Evolutionary conservation across 192 early-diverging fungal species (phyloP), one percentile per base, ranked within the genome.

Genomic region (Coemansia brasiliensis): DNA sequence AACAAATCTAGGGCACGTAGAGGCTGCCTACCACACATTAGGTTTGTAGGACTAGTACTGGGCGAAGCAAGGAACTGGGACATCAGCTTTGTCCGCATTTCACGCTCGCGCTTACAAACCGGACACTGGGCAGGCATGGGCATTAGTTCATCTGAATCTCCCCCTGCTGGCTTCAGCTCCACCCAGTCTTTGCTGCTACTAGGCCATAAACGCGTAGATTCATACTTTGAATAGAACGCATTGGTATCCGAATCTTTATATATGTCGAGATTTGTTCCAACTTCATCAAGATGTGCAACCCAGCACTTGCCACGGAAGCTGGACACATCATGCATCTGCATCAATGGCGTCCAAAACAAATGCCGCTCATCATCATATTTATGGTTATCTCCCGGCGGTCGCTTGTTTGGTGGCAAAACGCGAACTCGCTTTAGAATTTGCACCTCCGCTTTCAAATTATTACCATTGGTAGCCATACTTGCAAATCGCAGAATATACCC

Each of bases 1-100:
- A 89, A 89, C 41, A 89, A 68, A 59, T 89, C 88, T 26, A 89
- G 59, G 2, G 85, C 85, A 5, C 65, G 61, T 24, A 89, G 71
- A 11, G 57, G 63, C 32, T 63, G 58, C 32, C 39, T 32, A 7
- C 73, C 73, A n/a, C 67, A 48, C 53, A 56, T 55, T 40, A 75
- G 62, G 48, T 67, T 75, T 41, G 12, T 16, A 1, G 42, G 40
- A 5, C 35, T 17, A 29, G 53, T 40, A n/a, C 45, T 42, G 9
- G 65, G 45, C 38, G 58, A 61, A n/a, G 40, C 44, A 21, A 75
- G 22, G 29, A 65, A 69, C 21, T 53, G 46, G 0, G 46, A 7
- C 38, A 75, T 51, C 11, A 60, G n/a, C 2, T 45, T 44, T 20
- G 25, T 35, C 18, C 54, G 27, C 26, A 55, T 50, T 29, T 60